These are phyloP conservation scores for Wilhelminamyces savonicus DNA, from an alignment of 805 yeast genomes.

Conservation along the genomic window DNA sequence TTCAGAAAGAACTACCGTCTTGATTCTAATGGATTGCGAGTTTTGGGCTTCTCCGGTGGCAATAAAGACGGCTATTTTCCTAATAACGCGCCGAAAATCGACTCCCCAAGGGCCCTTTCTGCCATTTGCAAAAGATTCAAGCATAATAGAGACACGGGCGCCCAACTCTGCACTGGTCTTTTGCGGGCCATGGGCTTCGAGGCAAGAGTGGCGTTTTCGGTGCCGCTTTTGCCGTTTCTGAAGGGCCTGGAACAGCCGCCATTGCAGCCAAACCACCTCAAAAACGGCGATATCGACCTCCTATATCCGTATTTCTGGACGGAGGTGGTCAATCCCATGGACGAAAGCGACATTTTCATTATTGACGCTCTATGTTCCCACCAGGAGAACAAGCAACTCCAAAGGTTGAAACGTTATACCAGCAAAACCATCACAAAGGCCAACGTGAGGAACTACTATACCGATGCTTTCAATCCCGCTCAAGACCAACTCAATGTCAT, in stretches of 20 bases:
- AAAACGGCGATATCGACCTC: conserved; percentile 25
- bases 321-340: conserved; percentile 25
- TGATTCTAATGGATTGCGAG: conserved; percentile 23
- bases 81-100: conserved; percentile 9
- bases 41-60: conserved; percentile 19
- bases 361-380: conserved; percentile 24
- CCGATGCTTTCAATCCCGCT: conserved; percentile 15
- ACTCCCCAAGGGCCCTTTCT: conserved; percentile 4
- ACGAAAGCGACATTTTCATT: conserved; percentile 16
- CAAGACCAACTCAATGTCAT: conserved; percentile 17
- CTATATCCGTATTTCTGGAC: conserved; percentile 33
- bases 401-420: conserved; percentile 12
- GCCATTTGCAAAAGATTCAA: conserved; percentile 13
- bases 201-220: conserved; percentile 23
- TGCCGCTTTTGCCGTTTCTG: conserved; percentile 17
- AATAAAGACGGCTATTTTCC: conserved; percentile 13
- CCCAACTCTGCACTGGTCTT: conserved; percentile 25
- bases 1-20: conserved; percentile 23
- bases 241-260: conserved; percentile 17
- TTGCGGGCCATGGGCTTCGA: conserved; percentile 23
- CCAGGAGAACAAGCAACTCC: conserved; percentile 19
- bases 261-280: conserved; percentile 12
- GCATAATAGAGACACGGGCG: conserved; percentile 28
- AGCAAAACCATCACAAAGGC: not conserved
- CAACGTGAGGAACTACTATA: conserved; percentile 3